Conservation (phyloP, 345 rosid species). For the Cardiospermum halicacabum region DNA sequence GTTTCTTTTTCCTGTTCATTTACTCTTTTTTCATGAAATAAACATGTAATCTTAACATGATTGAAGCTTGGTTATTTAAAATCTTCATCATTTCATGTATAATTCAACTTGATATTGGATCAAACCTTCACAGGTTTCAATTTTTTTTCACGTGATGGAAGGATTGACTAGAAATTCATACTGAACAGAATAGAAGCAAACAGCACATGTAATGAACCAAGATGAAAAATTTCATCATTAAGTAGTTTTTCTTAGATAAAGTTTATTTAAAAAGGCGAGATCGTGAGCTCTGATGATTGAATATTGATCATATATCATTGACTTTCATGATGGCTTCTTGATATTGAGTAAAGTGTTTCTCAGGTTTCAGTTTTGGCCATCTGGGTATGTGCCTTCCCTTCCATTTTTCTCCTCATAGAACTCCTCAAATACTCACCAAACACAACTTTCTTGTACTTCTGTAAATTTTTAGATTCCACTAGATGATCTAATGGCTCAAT, state of each 20-base stretch:
- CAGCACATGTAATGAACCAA: not conserved
- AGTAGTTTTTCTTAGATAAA: not conserved
- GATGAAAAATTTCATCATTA: not conserved
- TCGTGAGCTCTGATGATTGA: not conserved
- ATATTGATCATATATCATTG: not conserved
- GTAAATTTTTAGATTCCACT: not conserved
- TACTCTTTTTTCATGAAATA: not conserved
- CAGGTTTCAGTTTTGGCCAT: conserved; percentile 10
- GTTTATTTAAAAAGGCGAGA: not conserved
- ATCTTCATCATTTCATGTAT: too few species aligned
- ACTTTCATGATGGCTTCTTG: not conserved
- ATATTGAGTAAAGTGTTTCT: not conserved
- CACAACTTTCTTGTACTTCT: conserved; percentile 15
- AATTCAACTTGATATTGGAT: too few species aligned
- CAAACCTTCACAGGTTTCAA: too few species aligned
- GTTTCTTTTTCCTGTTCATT: not conserved
- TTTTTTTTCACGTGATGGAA: not conserved
- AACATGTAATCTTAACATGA: not conserved
- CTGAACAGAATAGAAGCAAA: not conserved
- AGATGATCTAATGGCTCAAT: conserved; percentile 24
- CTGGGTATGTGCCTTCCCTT: conserved; percentile 17
- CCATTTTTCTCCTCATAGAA: conserved; percentile 19
- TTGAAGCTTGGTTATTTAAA: too few species aligned
- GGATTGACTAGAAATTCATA: too few species aligned
- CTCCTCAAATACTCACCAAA: conserved; percentile 21